Conservation (phyloP, 2,329 filamentous ascomycete genomes). For the Metarhizium robertsii region DNA sequence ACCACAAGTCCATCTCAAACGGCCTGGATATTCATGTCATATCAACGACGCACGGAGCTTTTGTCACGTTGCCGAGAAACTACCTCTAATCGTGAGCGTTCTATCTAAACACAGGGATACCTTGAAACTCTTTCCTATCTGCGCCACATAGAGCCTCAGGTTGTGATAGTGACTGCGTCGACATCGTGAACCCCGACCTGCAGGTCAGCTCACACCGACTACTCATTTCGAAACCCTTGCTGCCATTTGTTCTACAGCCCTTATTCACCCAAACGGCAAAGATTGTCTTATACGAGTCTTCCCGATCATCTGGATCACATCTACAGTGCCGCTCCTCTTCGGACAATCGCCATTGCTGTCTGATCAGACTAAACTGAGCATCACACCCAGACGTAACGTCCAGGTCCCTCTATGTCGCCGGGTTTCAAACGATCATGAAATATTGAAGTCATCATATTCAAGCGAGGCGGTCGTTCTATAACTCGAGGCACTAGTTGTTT, state of each 20-base stretch:
- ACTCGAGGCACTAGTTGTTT: not conserved
- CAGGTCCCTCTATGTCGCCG: not conserved
- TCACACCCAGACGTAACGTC: not conserved
- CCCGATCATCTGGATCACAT: not conserved
- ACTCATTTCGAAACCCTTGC: not conserved
- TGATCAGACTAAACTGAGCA: not conserved
- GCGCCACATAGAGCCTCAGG: constrained; percentile 4
- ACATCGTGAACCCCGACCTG: not conserved
- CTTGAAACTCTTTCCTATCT: not conserved
- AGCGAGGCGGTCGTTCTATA: not conserved
- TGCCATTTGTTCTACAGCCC: not conserved
- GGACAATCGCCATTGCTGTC: not conserved
- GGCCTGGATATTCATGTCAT: not conserved
- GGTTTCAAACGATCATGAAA: not conserved
- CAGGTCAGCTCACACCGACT: not conserved
- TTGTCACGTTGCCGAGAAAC: not conserved
- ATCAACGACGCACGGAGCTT: not conserved
- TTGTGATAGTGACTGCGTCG: not conserved
- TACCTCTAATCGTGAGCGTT: not conserved
- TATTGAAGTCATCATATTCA: not conserved
- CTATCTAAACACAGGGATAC: not conserved
- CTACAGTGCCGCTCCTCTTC: not conserved
- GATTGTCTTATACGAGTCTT: not conserved
- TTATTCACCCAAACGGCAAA: not conserved
- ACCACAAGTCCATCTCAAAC: not conserved